Evolutionary conservation across 805 yeast species (phyloP), one percentile per base, ranked within the genome.

Genomic region (Yamadazyma scolyti): DNA sequence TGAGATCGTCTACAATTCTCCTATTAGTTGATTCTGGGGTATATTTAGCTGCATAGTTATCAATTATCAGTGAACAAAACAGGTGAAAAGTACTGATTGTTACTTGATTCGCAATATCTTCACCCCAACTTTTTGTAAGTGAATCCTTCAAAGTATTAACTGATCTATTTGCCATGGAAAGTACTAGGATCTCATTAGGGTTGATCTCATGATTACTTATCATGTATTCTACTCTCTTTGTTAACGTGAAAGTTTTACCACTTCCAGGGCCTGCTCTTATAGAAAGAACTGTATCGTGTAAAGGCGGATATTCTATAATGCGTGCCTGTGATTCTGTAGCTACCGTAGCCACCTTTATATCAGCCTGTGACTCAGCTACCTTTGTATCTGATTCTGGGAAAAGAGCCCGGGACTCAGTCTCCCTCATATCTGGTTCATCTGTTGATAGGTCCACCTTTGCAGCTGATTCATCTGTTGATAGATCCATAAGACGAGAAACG

Each of bases 201-300:
- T 49, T 36, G 1, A 75, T 44, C 2, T 47, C 48, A 2, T 53
- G 53, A 9, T 57, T 36, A 1, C 50, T 38, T 4, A 81, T 45
- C 39, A 78, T 40, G 36, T 69, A 60, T 2, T 71, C 71, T 0
- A 82, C 62, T 37, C 83, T 62, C 18, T 68, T 60, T 4, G 75
- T 68, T 18, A 82, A 43, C 0, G 87, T 79, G 20, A 61, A 58
- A 0, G 88, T 79, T 46, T 82, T 82, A 2, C 90, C 89, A 6
- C 83, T 71, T 4, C 89, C 88, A 1, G 89, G 87, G 0, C 87
- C 87, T 0, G 88, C 83, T 6, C 66, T 58, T 2, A 82, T 62
- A 21, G 73, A 63, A 5, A 82, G 50, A 0, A 79, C 54, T 6
- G 64, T 54, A 11, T 58, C 50, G 6, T 62, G 58, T 4, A 37